Evolutionary conservation across 2,329 filamentous ascomycete species (phyloP), one percentile per base, ranked within the genome.

Genomic region (Penicillium sp.): DNA sequence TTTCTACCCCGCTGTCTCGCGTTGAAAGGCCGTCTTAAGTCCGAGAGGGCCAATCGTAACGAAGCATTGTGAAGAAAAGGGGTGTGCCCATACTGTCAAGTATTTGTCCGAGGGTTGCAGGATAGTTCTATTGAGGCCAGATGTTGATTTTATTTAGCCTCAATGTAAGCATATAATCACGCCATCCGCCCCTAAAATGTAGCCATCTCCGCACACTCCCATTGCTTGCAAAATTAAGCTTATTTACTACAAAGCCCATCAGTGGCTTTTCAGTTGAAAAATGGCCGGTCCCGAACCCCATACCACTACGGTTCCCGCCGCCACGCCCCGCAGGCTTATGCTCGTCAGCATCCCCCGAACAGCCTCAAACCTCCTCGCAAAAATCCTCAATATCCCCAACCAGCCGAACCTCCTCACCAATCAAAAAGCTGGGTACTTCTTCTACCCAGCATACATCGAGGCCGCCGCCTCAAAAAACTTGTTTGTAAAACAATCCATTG

Each of bases 321-420:
- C 47, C 9, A 21, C n/a, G 6, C 27, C 43, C n/a, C 49, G 27
- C 16, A 57, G 53, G 21, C 27, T 63, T 5, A 48, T 61, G 6
- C 53, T 65, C 43, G 21, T 63, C 41, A 60, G 58, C 27, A 31
- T 59, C 11, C 62, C 62, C 3, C 61, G 65, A 31, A 65, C 65
- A 3, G 63, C 62, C 2, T 64, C 61, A 10, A 63, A 66, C 48
- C 57, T 67, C 8, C 50, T 67, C 6, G 10, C 63, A 21, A 63
- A 62, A 33, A 55, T 67, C n/a, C 26, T 66, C 14, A 56, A 61
- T 26, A 52, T 66, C 44, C 14, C 55, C 13, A 52, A 65, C 9
- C 65, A 66, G 37, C 63, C 62, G 29, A 49, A 61, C 14, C n/a
- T 65, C 1, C 21, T 57, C 11, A 61, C 61, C n/a, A 65, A 48